Percentiles rank a stretch among this genome's conserved stretches.
phyloP scores from a whole-genome alignment of 257 asterid species.

The Solanum chaucha region DNA sequence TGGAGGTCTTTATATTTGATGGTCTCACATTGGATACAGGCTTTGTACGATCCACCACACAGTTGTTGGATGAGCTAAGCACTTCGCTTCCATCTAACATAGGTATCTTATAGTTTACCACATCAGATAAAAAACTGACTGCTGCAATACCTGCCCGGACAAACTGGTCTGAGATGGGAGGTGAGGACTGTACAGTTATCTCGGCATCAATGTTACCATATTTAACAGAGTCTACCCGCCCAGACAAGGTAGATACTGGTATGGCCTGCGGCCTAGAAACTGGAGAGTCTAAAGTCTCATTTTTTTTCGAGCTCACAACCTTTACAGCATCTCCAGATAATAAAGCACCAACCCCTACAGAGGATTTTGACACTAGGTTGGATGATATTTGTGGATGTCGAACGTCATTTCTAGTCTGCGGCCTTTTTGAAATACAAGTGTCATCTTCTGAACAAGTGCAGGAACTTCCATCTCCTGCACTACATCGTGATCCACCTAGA shows the following conservation, averaged over 20 bases:
- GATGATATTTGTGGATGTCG: slow-evolving; percentile 32
- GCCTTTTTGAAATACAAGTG: slow-evolving; percentile 45
- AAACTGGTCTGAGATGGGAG: slow-evolving; percentile 61
- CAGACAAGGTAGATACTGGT: slow-evolving; percentile 15
- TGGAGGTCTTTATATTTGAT: slow-evolving; percentile 21
- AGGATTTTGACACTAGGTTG: slow-evolving; percentile 29
- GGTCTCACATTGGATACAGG: slow-evolving; percentile 31
- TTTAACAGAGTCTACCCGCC: slow-evolving; percentile 22
- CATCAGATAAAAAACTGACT: slow-evolving; percentile 61
- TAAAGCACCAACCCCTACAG: slow-evolving; percentile 35
- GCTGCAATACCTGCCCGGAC: slow-evolving; percentile 92
- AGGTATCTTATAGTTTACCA: slow-evolving; percentile 74
- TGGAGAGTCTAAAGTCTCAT: slow-evolving; percentile 11
- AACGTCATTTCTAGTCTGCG: slow-evolving; percentile 30
- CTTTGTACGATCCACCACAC: slow-evolving; percentile 37
- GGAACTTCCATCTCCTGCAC: slow-evolving; percentile 70
- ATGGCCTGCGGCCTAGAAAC: slow-evolving; percentile 23
- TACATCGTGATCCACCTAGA: slow-evolving; percentile 65
- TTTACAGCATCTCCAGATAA: slow-evolving; percentile 38
- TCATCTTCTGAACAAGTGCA: slow-evolving; percentile 83
- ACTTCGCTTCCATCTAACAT: slow-evolving; percentile 38
- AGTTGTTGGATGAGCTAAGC: slow-evolving; percentile 22
- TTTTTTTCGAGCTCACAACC: slow-evolving; percentile 22
- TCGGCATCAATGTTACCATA: slow-evolving; percentile 26
- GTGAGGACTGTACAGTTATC: slow-evolving; percentile 26